Percentiles rank a stretch among this genome's conserved stretches.
Evolutionary conservation across 495 filamentous ascomycete genomes (phyloP).

Genomic region (Penicillium cataractarum): DNA sequence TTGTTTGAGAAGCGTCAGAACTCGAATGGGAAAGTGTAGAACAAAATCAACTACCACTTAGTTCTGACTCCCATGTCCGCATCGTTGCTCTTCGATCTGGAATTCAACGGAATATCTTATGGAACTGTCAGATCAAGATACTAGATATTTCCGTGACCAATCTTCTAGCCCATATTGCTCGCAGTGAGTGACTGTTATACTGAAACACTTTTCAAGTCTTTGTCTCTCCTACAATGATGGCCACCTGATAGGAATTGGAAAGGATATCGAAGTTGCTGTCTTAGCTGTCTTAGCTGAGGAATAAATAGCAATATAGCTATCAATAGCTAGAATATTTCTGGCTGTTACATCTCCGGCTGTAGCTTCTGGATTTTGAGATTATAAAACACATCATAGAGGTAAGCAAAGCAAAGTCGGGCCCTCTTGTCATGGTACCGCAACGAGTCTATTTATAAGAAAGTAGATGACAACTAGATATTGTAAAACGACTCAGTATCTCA

Average conservation of each 20-base stretch:
- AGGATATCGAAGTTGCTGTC: background rate
- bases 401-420: too few relatives aligned
- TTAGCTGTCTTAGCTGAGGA: background rate
- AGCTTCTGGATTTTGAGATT: background rate
- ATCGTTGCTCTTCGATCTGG: conserved; percentile 30
- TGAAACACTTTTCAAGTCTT: background rate
- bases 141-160: background rate
- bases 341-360: too few relatives aligned
- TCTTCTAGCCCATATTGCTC: background rate
- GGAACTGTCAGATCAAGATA: conserved; percentile 21
- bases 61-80: conserved; percentile 32
- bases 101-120: conserved; percentile 35
- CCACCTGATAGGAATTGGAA: background rate
- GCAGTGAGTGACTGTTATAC: too few relatives aligned
- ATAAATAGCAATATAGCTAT: background rate
- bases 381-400: too few relatives aligned
- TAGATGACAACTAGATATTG: too few relatives aligned
- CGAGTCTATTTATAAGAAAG: too few relatives aligned
- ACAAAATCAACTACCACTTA: conserved; percentile 18
- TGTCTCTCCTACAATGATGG: background rate
- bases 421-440: background rate
- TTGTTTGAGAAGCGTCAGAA: conserved; percentile 27
- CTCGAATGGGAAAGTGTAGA: conserved; percentile 27
- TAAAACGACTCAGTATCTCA: too few relatives aligned
- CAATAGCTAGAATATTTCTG: background rate